Percentiles rank a stretch among this genome's conserved stretches.
Evolutionary conservation across 768 basidiomycete species (phyloP).

Genomic region (Pholiota molesta): DNA sequence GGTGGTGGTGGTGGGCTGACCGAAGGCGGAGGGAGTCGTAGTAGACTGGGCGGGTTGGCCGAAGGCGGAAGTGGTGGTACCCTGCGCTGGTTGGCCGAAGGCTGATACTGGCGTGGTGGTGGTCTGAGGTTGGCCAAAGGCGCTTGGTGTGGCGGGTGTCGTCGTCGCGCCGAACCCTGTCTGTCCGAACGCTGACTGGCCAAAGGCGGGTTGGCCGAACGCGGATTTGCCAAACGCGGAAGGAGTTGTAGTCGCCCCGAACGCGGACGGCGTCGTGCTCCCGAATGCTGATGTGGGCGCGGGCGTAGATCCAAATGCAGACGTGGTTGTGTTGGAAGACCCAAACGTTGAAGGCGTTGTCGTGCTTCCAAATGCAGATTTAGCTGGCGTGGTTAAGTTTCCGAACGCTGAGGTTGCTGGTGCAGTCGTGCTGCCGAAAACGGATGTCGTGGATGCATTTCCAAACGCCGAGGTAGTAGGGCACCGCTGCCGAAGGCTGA

Average conservation of each 20-base stretch:
- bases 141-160: slow-evolving; percentile 20
- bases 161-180: slow-evolving; percentile 18
- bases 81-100: slow-evolving; percentile 35
- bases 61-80: slow-evolving; percentile 36
- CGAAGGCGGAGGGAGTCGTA: slow-evolving; percentile 31
- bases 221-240: slow-evolving; percentile 16
- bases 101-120: slow-evolving; percentile 30
- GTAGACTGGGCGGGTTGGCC: slow-evolving; percentile 29
- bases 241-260: background rate
- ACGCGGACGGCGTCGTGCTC: slow-evolving; percentile 5
- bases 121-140: slow-evolving; percentile 37
- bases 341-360: background rate
- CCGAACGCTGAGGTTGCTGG: slow-evolving; percentile 35
- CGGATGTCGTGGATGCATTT: slow-evolving; percentile 30
- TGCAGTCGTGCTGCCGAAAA: slow-evolving; percentile 39
- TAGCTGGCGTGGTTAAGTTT: background rate
- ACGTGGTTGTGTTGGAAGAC: slow-evolving; percentile 19
- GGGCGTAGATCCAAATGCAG: slow-evolving; percentile 36
- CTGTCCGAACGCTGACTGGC: slow-evolving; percentile 32
- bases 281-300: slow-evolving; percentile 20
- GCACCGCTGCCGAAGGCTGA: slow-evolving; percentile 16
- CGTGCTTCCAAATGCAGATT: slow-evolving; percentile 2
- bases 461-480: slow-evolving; percentile 39
- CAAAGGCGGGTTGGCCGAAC: slow-evolving; percentile 28
- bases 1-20: slow-evolving; percentile 21